Evolutionary conservation across 148 eudicot genomes (phyloP), one percentile per base, ranked within the genome.

Genomic region (Diospyros lotus): DNA sequence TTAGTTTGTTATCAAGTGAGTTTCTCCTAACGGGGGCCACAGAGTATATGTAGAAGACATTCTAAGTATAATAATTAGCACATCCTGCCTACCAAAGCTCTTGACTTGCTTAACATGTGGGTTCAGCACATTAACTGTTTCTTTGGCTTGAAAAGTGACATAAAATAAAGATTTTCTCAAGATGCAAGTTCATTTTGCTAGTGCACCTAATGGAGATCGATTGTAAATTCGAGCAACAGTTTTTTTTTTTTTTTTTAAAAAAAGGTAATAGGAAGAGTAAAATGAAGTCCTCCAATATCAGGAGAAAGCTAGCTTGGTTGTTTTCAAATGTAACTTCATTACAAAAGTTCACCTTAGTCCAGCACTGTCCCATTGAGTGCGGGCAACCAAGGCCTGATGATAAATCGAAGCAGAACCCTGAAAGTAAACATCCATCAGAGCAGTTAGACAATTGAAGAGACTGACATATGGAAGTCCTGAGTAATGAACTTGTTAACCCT

Each of bases 351-450:
- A 88, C 89, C 75, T 77, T 77, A 70, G 82, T 75, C 84, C 83
- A 86, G 75, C 89, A 88, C 81, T 84, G 87, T 80, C 91, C 91
- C 91, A 88, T 88, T 75, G 77, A 79, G 73, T 70, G 71, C 55
- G 67, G 75, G 76, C 73, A 74, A 77, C 79, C 71, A 59, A 73
- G 41, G 73, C 80, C 75, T 76, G 67, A 55, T 53, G 55, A 64
- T 52, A 73, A 73, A 71, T 69, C 64, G 58, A 77, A 78, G 73
- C 66, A 64, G 77, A 64, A 59, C 75, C 82, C 76, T 75, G 51
- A 18, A 79, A 71, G 38, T 63, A 54, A 58, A 41, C 13, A 17
- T 52, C 60, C 61, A 69, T 55, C 45, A 61, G 53, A 18, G 44
- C 11, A 40, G 4, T 73, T 61, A 62, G 15, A 39, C 39, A 2